Conservation (phyloP, 2,329 filamentous ascomycete genomes). For the Aspergillus tubingensis region DNA sequence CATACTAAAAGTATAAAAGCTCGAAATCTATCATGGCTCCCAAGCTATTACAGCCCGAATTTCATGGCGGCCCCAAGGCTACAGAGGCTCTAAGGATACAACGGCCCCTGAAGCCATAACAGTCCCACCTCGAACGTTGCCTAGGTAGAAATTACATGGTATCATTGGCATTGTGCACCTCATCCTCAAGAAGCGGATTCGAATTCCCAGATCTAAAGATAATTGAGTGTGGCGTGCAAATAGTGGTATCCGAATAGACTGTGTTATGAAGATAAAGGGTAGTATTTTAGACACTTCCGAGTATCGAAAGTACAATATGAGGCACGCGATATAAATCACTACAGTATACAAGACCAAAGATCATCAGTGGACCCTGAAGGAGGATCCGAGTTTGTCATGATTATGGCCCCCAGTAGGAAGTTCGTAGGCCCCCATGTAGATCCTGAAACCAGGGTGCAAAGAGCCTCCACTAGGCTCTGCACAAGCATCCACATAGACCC, state of each 20-base stretch:
- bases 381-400: background rate
- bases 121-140: background rate
- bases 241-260: fast-evolving
- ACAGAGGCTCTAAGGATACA: background rate
- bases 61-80: background rate
- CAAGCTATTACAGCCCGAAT: background rate
- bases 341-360: too few species aligned
- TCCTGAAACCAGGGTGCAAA: background rate
- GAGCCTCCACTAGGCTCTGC: background rate
- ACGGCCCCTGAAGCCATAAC: background rate
- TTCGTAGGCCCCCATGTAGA: background rate
- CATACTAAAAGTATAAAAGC: background rate
- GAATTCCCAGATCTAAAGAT: too few species aligned
- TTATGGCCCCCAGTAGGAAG: background rate
- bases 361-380: too few species aligned
- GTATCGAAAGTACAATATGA: background rate
- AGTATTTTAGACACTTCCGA: background rate
- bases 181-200: background rate
- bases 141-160: background rate
- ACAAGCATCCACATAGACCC: background rate
- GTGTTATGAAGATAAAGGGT: too few species aligned
- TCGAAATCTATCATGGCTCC: background rate
- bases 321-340: too few species aligned
- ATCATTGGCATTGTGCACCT: background rate
- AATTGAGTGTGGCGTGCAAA: too few species aligned